Conservation (phyloP, 495 filamentous ascomycete species). For the Aspergillus leporis region DNA sequence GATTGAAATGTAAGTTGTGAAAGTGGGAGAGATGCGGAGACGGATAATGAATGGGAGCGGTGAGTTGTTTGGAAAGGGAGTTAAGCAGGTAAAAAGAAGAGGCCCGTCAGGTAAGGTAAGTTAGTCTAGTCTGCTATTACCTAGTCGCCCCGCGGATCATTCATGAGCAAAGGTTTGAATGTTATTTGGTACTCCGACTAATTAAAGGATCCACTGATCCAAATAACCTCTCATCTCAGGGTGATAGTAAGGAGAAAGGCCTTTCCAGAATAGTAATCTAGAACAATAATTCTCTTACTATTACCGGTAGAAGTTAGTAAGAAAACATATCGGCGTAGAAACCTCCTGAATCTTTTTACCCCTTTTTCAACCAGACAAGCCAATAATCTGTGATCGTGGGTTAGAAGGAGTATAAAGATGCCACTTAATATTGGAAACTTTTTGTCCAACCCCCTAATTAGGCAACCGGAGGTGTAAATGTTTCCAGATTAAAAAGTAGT, state of each 20-base stretch:
- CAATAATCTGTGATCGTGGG: constrained; percentile 1
- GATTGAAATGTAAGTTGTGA: not conserved
- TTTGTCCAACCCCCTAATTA: not conserved
- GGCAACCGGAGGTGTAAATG: not conserved
- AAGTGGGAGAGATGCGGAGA: constrained; percentile 19
- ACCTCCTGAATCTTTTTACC: constrained; percentile 16
- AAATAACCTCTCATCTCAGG: constrained; percentile 9
- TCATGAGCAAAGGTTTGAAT: constrained; percentile 2
- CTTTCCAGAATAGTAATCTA: constrained; percentile 1
- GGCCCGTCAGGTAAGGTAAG: constrained; percentile 1
- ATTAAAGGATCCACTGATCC: constrained; percentile 7
- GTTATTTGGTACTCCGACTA: not conserved
- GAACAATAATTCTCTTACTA: constrained; percentile 8
- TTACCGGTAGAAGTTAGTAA: not conserved
- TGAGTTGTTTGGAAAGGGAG: constrained; percentile 16
- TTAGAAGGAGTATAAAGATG: not conserved
- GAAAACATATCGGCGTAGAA: not conserved
- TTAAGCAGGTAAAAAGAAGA: constrained; percentile 10
- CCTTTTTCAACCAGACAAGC: constrained; percentile 13
- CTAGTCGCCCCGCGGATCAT: constrained; percentile 20
- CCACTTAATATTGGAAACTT: not conserved
- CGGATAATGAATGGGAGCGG: constrained; percentile 10
- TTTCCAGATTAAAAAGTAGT: not conserved
- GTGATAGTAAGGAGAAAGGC: constrained; percentile 3
- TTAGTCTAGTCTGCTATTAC: not conserved